These are phyloP conservation scores for Plasmodium falciparum DNA, from an alignment of 169 alveolate genomes.

Conservation along the genomic window DNA sequence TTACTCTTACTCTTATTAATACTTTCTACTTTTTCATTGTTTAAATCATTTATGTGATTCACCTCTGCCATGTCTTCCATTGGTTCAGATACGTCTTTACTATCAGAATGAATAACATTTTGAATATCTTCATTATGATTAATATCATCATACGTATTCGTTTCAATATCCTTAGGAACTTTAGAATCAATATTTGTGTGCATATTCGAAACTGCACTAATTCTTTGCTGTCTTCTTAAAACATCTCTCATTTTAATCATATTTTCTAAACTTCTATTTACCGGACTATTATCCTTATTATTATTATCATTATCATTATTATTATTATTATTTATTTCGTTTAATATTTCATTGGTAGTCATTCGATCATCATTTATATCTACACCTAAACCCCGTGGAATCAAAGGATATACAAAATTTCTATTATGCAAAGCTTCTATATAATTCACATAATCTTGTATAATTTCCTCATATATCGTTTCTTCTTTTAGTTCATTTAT, in stretches of 20 bases:
- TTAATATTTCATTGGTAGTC: slow-evolving; percentile 41
- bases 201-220: background rate
- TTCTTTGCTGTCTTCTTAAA: background rate
- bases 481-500: slow-evolving; percentile 41
- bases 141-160: background rate
- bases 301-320: background rate
- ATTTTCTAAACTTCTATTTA: background rate
- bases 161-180: background rate
- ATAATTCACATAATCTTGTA: slow-evolving; percentile 44
- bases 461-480: slow-evolving; percentile 50
- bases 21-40: background rate
- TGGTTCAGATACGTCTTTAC: too few species aligned
- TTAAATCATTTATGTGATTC: background rate
- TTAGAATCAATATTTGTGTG: background rate
- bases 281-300: background rate
- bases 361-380: slow-evolving; percentile 10
- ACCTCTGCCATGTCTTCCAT: background rate
- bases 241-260: background rate
- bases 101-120: background rate
- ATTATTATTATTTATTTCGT: slow-evolving; percentile 3
- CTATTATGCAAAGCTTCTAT: slow-evolving; percentile 15
- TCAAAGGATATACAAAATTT: slow-evolving; percentile 28
- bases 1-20: background rate
- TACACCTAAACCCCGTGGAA: slow-evolving; percentile 16
- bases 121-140: background rate